Evolutionary conservation across 768 basidiomycete species (phyloP), one percentile per base, ranked within the genome.

Genomic region (Termitomyces sp.): DNA sequence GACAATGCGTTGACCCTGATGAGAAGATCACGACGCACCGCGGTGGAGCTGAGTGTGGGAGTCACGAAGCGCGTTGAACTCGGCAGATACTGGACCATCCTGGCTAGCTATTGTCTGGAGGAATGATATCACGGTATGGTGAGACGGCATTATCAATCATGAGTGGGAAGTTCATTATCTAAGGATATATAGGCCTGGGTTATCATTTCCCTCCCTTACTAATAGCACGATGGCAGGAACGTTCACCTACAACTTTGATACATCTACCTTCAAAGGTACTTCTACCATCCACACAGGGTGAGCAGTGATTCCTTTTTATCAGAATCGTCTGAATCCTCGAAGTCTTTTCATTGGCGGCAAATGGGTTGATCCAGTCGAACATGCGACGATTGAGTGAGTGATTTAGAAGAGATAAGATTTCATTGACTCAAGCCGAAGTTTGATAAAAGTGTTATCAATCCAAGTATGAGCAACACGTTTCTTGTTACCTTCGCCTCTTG

Each of bases 311-410:
- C 17, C 12, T 57, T 47, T 31, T 15, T 47, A 15, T 15, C 3
- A 11, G 14, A 7, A 1, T 5, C 20, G 6, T 31, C 36, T 47
- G 5, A 56, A 0, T 25, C 36, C 20, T 15, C 14, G 2, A 46
- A 68, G 69, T 34, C 68, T 89, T 65, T 91, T 83, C 78, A 87
- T 91, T 69, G 76, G 82, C 69, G 83, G 83, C 64, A 67, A 88
- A 72, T 91, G 79, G 68, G 71, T 79, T 29, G 81, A 83, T 31
- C 82, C 83, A 29, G 72, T 76, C n/a, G 74, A 80, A 4, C 68
- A 72, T 1, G 79, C 74, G 48, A 80, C 78, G 15, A 83, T 89
- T 68, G 85, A 87, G 87, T 88, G 64, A 66, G 85, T 25, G 40
- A 60, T 46, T 29, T 32, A 42, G 31, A 29, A 20, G 17, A 48